Conservation (phyloP, 2,329 filamentous ascomycete species). For the Alternaria metachromatica region DNA sequence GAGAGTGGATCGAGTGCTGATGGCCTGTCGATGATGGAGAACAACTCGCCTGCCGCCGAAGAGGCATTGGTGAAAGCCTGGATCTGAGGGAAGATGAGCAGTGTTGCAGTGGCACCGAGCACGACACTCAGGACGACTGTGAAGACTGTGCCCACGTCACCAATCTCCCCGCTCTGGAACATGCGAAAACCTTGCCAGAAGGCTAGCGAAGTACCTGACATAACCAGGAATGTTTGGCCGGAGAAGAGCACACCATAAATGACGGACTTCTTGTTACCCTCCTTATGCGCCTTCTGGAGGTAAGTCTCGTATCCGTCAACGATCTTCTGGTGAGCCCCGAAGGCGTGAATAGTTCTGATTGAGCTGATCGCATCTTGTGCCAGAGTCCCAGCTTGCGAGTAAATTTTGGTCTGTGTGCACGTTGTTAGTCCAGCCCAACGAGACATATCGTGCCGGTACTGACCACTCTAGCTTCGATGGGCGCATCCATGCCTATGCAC, state of each 20-base stretch:
- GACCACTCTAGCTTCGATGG: constrained; percentile 20
- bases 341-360: constrained; percentile 60
- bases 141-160: constrained; percentile 72
- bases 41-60: constrained; percentile 20
- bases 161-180: constrained; percentile 19
- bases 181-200: constrained; percentile 66
- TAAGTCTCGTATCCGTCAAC: constrained; percentile 63
- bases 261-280: constrained; percentile 63
- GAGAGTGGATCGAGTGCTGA: constrained; percentile 18
- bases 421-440: not conserved
- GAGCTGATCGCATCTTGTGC: not conserved
- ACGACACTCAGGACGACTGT: constrained; percentile 80
- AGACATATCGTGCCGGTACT: constrained; percentile 5
- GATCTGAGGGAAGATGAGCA: constrained; percentile 13
- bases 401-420: constrained; percentile 6
- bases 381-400: constrained; percentile 6
- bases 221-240: constrained; percentile 70
- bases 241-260: constrained; percentile 64
- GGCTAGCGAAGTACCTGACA: constrained; percentile 68
- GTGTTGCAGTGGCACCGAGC: constrained; percentile 71
- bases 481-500: constrained; percentile 15
- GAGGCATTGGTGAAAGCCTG: constrained; percentile 21
- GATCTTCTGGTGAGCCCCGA: constrained; percentile 63
- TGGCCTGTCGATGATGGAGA: constrained; percentile 16
- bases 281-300: constrained; percentile 56